phyloP scores from a whole-genome alignment of 2,329 filamentous ascomycete species.

The Diaporthe velutina region DNA sequence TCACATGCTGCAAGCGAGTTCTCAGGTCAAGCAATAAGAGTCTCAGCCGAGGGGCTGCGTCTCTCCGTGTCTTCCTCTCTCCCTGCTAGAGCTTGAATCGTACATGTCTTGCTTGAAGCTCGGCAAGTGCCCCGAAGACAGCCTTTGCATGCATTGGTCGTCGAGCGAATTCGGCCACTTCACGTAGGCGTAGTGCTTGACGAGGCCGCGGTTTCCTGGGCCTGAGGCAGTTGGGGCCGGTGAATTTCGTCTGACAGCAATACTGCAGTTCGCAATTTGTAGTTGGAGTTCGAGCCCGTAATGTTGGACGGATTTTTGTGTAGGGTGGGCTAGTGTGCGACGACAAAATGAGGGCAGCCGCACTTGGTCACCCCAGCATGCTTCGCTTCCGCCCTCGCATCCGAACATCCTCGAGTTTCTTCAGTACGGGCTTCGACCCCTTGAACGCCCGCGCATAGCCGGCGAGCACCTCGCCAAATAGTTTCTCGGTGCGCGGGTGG shows the following conservation, averaged over 20 bases:
- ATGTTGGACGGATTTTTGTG: background rate
- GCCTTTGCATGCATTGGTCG: background rate
- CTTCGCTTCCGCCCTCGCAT: conserved; percentile 96
- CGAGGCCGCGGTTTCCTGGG: background rate
- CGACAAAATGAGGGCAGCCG: background rate
- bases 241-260: background rate
- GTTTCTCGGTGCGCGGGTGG: conserved; percentile 84
- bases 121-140: background rate
- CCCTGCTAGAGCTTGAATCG: background rate
- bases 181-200: background rate
- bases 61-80: background rate
- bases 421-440: conserved; percentile 80
- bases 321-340: background rate
- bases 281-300: background rate
- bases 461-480: conserved; percentile 80
- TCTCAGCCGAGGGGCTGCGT: background rate
- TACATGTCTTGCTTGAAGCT: background rate
- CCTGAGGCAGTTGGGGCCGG: background rate
- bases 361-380: conserved; percentile 83
- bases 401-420: conserved; percentile 89
- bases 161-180: background rate
- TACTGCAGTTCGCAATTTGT: background rate
- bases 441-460: conserved; percentile 83
- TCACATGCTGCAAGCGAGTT: conserved; percentile 17
- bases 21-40: conserved; percentile 19